Evolutionary conservation across 306 rosid species (phyloP).

Genomic region (Cucurbita maxima): DNA sequence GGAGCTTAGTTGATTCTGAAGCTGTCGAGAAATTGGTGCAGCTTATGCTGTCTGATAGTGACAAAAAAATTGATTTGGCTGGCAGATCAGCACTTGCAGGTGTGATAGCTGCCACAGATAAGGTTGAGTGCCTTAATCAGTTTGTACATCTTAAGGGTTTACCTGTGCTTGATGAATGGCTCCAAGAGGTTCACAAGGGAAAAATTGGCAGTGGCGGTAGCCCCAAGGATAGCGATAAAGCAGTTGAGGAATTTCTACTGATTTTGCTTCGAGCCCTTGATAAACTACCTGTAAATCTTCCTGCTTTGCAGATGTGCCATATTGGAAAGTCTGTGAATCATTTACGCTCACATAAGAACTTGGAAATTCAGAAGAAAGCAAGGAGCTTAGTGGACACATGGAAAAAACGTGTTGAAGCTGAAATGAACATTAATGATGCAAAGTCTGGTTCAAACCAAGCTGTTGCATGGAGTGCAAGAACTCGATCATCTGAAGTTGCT

Average conservation of each 20-base stretch:
- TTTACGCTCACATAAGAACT: constrained; percentile 60
- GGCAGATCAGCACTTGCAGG: constrained; percentile 62
- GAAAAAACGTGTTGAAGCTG: constrained; percentile 85
- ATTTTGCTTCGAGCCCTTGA: constrained; percentile 78
- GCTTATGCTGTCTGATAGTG: constrained; percentile 66
- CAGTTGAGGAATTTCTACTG: constrained; percentile 73
- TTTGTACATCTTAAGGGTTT: constrained; percentile 68
- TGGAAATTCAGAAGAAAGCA: constrained; percentile 80
- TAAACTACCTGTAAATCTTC: constrained; percentile 81
- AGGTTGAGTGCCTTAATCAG: constrained; percentile 50
- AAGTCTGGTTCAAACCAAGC: constrained; percentile 41
- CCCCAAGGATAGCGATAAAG: constrained; percentile 49
- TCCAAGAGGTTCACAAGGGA: constrained; percentile 79
- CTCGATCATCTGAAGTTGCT: constrained; percentile 39
- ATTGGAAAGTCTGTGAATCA: constrained; percentile 85
- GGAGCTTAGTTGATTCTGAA: constrained; percentile 62
- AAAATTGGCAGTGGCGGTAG: constrained; percentile 46
- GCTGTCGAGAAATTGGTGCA: constrained; percentile 68
- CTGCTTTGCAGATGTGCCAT: constrained; percentile 65
- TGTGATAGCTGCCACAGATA: constrained; percentile 63
- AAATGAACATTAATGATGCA: constrained; percentile 63
- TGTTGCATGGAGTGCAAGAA: constrained; percentile 50
- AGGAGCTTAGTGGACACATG: constrained; percentile 80
- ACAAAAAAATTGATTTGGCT: constrained; percentile 60
- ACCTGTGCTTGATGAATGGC: constrained; percentile 80